phyloP scores from a whole-genome alignment of 495 filamentous ascomycete species.

The Talaromyces borbonicus region DNA sequence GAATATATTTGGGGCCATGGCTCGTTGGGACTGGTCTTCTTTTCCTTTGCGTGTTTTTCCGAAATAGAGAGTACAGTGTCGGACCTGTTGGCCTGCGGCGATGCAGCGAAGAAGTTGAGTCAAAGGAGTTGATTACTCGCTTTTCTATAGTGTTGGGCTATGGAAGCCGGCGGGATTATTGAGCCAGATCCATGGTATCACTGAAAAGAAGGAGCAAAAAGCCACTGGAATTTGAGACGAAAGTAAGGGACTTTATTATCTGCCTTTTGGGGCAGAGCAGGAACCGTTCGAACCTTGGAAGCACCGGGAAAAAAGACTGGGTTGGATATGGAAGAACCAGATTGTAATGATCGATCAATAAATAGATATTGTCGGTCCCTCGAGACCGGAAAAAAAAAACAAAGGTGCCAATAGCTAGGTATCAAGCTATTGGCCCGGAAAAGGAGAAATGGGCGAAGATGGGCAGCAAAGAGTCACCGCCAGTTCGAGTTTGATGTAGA shows the following conservation, averaged over 20 bases:
- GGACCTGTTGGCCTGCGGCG: too few species aligned
- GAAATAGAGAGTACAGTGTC: too few species aligned
- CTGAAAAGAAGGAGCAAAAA: slow-evolving; percentile 1
- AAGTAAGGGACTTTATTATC: slow-evolving; percentile 5
- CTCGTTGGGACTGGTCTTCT: not conserved
- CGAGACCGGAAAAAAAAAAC: too few species aligned
- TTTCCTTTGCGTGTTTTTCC: not conserved
- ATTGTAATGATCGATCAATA: too few species aligned
- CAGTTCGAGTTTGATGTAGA: too few species aligned
- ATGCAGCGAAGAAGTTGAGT: slow-evolving; percentile 3
- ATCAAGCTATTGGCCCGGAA: not conserved
- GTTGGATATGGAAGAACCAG: too few species aligned
- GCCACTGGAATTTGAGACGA: slow-evolving; percentile 4
- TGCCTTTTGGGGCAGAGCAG: not conserved
- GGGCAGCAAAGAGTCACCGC: slow-evolving; percentile 4
- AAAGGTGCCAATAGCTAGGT: too few species aligned
- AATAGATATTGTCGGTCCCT: too few species aligned
- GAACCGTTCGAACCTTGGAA: too few species aligned
- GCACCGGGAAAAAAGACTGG: too few species aligned
- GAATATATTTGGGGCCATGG: slow-evolving; percentile 39
- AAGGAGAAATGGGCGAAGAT: not conserved
- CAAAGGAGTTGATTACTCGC: not conserved
- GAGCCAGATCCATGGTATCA: slow-evolving; percentile 1
- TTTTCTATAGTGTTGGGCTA: slow-evolving; percentile 3
- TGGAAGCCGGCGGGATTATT: slow-evolving; percentile 7